Percentiles rank a stretch among this genome's conserved stretches.
Conservation (phyloP, 352 stramenopile genomes). For the Globisporangium megalacanthum region DNA sequence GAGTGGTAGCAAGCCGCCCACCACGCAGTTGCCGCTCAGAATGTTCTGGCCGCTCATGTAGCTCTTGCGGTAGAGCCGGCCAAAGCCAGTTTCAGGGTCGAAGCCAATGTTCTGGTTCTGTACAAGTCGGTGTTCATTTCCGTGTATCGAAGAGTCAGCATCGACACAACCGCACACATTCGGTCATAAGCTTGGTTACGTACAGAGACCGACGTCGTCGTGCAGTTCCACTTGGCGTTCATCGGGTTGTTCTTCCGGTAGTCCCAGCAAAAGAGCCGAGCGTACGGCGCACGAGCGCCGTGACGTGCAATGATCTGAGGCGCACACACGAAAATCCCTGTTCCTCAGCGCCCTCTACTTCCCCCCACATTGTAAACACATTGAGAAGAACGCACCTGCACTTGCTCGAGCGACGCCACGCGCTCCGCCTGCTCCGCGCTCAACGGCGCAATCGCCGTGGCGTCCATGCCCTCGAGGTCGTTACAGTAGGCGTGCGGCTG, state of each 20-base stretch:
- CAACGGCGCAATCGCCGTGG: constrained; percentile 51
- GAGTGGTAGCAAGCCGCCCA: constrained; percentile 64
- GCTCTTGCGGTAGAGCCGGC: constrained; percentile 71
- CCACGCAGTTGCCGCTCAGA: constrained; percentile 62
- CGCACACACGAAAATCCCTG: background rate
- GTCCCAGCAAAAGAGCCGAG: constrained; percentile 77
- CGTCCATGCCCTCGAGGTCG: constrained; percentile 51
- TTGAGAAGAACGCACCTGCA: constrained; percentile 36
- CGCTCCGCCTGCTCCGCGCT: constrained; percentile 40
- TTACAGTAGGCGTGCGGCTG: constrained; percentile 82
- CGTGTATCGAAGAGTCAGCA: background rate
- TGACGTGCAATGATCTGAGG: constrained; percentile 65
- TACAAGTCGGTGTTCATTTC: background rate
- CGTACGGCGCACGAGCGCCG: constrained; percentile 68
- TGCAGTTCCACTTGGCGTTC: constrained; percentile 70
- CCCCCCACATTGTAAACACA: background rate
- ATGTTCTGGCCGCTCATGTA: constrained; percentile 78
- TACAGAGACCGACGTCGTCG: constrained; percentile 67
- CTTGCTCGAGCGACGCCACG: constrained; percentile 76
- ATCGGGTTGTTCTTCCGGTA: constrained; percentile 59
- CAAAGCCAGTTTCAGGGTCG: constrained; percentile 43
- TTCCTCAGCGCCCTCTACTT: no score
- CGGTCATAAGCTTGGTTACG: background rate
- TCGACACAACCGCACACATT: background rate
- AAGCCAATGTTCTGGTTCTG: constrained; percentile 73